Evolutionary conservation across 2,329 filamentous ascomycete genomes (phyloP), one percentile per base, ranked within the genome.

Genomic region (Rasamsonia emersonii): DNA sequence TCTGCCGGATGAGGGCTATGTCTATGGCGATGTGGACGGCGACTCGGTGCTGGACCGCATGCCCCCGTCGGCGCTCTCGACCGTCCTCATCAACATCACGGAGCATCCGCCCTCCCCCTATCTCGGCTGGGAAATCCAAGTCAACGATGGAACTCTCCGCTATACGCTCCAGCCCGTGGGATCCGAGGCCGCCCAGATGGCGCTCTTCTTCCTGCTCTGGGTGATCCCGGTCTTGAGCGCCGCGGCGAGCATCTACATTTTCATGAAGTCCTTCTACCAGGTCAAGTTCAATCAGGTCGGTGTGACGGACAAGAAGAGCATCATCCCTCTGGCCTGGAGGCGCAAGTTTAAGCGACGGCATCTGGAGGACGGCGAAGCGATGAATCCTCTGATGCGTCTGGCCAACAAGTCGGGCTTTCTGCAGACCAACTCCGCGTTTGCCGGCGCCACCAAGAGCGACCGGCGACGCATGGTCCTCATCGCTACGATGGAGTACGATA

Each of bases 401-500:
- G 47, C 48, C 16, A 56, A 51, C 28, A 58, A 46, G 34, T 59
- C 56, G 3, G 51, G 49, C 3, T 58, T 59, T 18, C 42, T 62
- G 4, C 57, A 59, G 30, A 57, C 50, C 30, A 58, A 44, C 5
- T 49, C 57, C 14, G 53, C 50, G 1, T 54, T 59, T 30, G 50
- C 47, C 18, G 43, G 42, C 19, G 50, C 46, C 24, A 41, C 44
- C n/a, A 53, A 24, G 4, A 30, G 36, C 3, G 30, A 61, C 13
- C 49, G 43, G 20, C 39, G 62, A 26, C 61, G 72, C n/a, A 79
- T 69, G 18, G 71, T 79, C 2, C 64, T 82, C 14, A 78, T 82
- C 32, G 77, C 75, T 9, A 81, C 77, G 5, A 79, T 82, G 73
- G 77, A 82, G 52, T 82, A 82, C 54, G 75, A 81, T 39, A 80